Percentiles rank a stretch among this genome's conserved stretches.
phyloP scores from a whole-genome alignment of 2,329 filamentous ascomycete species.

The Fusarium torulosum region DNA sequence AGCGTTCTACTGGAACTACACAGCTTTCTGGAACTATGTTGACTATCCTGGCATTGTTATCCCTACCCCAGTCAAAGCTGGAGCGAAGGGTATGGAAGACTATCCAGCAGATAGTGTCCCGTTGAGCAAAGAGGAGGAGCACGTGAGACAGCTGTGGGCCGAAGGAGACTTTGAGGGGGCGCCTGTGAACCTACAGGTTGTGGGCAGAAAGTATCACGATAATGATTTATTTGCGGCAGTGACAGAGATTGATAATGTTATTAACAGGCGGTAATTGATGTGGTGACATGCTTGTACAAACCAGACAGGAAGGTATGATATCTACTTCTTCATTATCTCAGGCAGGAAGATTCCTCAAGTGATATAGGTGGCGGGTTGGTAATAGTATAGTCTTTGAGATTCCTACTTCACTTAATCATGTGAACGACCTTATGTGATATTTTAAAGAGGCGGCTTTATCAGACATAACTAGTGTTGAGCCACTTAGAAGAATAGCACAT shows the following conservation, averaged over 20 bases:
- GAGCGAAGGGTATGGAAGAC: neutral
- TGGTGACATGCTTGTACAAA: no score
- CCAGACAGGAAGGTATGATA: no score
- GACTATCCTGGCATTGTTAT: slow-evolving; percentile 53
- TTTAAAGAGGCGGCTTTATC: no score
- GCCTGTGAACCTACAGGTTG: slow-evolving; percentile 52
- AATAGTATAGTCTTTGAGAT: no score
- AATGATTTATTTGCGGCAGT: slow-evolving; percentile 15
- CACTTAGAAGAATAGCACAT: no score
- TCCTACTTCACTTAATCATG: no score
- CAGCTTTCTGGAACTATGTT: slow-evolving; percentile 54
- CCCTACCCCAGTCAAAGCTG: slow-evolving; percentile 49
- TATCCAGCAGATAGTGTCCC: neutral
- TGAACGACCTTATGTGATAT: no score
- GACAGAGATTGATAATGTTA: neutral
- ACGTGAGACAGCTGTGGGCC: slow-evolving; percentile 51
- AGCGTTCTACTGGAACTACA: slow-evolving; percentile 54
- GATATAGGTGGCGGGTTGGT: no score
- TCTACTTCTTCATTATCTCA: no score
- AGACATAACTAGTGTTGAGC: no score
- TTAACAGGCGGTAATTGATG: neutral
- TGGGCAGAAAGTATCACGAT: slow-evolving; percentile 53
- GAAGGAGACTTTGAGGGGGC: slow-evolving; percentile 53
- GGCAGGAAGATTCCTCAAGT: no score
- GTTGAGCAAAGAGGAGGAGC: slow-evolving; percentile 16